phyloP scores from a whole-genome alignment of 2,329 filamentous ascomycete genomes.

The Cladobotryum protrusum region DNA sequence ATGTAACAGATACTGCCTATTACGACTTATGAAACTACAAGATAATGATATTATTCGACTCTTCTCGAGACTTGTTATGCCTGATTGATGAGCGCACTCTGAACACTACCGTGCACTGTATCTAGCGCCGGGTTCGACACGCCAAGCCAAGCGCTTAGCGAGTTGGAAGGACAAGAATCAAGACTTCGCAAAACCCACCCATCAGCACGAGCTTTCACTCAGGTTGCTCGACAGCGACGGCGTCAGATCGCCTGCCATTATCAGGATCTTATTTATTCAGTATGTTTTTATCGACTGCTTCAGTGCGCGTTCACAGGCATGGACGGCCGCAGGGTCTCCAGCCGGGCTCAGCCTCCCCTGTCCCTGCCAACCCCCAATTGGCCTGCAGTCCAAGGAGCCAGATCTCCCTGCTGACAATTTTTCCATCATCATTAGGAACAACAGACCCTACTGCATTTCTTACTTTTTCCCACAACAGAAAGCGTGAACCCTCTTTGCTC shows the following conservation, averaged over 20 bases:
- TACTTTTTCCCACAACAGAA: slow-evolving; percentile 4
- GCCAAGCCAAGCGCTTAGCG: slow-evolving; percentile 29
- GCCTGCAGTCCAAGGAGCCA: slow-evolving; percentile 12
- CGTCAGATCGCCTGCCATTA: slow-evolving; percentile 20
- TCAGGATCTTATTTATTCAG: slow-evolving; percentile 15
- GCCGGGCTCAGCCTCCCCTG: slow-evolving; percentile 12
- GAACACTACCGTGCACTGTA: slow-evolving; percentile 11
- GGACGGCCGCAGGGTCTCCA: not conserved
- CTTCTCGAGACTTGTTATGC: slow-evolving; percentile 3
- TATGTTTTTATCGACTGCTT: slow-evolving; percentile 9
- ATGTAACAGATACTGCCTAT: slow-evolving; percentile 2
- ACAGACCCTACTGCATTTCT: slow-evolving; percentile 4
- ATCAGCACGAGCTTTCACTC: slow-evolving; percentile 21
- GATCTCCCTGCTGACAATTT: slow-evolving; percentile 12
- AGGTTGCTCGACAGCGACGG: slow-evolving; percentile 19
- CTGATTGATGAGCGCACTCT: not conserved
- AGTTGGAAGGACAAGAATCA: slow-evolving; percentile 16
- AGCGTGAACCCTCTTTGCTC: too few species aligned
- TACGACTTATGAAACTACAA: not conserved
- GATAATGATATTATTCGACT: slow-evolving; percentile 6
- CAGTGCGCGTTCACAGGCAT: not conserved
- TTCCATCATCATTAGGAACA: slow-evolving; percentile 8
- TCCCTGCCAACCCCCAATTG: slow-evolving; percentile 15
- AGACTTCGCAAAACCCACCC: slow-evolving; percentile 21
- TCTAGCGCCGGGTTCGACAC: slow-evolving; percentile 22